phyloP scores from a whole-genome alignment of 2,329 filamentous ascomycete species.

The Exophiala mesophila region DNA sequence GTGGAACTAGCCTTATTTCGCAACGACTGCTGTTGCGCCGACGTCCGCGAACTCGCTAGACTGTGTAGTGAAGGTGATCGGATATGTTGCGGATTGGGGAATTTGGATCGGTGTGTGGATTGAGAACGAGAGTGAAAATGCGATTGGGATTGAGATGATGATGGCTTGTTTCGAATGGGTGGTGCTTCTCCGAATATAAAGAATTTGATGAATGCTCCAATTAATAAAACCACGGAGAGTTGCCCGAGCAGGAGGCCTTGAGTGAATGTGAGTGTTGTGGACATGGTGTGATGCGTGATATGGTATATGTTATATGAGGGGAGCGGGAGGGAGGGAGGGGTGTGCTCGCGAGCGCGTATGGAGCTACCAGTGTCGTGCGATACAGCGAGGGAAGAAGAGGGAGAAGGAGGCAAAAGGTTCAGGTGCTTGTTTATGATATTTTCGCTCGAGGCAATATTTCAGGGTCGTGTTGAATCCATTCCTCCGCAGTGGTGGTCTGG shows the following conservation, averaged over 20 bases:
- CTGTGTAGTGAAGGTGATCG: conserved; percentile 61
- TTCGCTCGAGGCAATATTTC: too few species aligned
- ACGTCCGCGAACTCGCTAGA: conserved; percentile 33
- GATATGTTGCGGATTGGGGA: too few species aligned
- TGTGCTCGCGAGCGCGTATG: too few species aligned
- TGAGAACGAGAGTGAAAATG: conserved; percentile 61
- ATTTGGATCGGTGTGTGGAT: too few species aligned
- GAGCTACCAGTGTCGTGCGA: too few species aligned
- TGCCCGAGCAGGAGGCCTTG: conserved; percentile 92
- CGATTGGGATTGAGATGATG: conserved; percentile 59
- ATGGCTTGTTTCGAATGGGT: conserved; percentile 71
- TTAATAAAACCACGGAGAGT: conserved; percentile 81
- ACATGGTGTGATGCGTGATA: conserved; percentile 2
- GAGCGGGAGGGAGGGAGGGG: too few species aligned
- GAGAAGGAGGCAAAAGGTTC: too few species aligned
- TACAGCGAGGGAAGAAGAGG: too few species aligned
- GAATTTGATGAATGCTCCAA: conserved; percentile 97
- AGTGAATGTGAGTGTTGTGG: conserved; percentile 20
- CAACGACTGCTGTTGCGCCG: conserved; percentile 43
- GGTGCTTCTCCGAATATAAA: conserved; percentile 98
- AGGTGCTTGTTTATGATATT: too few species aligned
- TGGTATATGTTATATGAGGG: too few species aligned
- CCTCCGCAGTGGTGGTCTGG: too few species aligned
- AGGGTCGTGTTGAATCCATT: too few species aligned
- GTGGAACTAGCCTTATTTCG: conserved; percentile 52